Evolutionary conservation across 176 grass and related monocot genomes (phyloP), one percentile per base, ranked within the genome.

Genomic region (Tuctoria greenei): DNA sequence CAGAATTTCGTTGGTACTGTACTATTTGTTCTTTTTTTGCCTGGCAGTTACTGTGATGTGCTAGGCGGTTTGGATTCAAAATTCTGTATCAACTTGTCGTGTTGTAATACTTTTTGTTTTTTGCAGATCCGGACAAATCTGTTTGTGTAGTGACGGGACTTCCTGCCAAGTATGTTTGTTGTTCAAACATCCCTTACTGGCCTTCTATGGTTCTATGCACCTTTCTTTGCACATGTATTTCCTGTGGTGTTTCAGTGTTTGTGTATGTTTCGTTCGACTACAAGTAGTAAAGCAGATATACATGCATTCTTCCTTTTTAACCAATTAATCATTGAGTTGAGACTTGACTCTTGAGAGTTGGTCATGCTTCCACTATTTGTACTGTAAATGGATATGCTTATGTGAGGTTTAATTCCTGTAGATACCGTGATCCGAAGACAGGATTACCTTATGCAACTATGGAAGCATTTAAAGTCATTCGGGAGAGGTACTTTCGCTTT

Each of bases 361-460:
- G 25, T 52, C 52, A 73, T 82, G 40, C 64, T 91, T 73, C 23
- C 55, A 58, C 5, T 58, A 58, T 58, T 58, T 26, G 55, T 58
- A 58, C 13, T 58, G 55, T 58, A 7, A 58, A 58, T 25, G 55
- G 23, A 58, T 26, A 58, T 26, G 50, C 70, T 91, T 73, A 73
- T 84, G 13, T 39, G 20, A 62, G 46, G 62, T 67, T 82, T 83
- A 2, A 47, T 81, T 34, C 9, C 69, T 90, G 73, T 61, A 98
- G 95, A 76, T 98, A 98, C 49, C 85, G 85, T 79, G 91, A 98
- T 67, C 91, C 86, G 72, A 94, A 98, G 82, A 98, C 95, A 36
- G 86, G 89, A 35, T 69, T 98, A 54, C 91, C 95, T 69, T 93
- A 97, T 88, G 94, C 91, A 38, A 97, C 88, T 56, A 66, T 85